A percentile compares a stretch with the other conserved stretches of the same genome.
Evolutionary conservation across 1,284 basidiomycete genomes (phyloP).

Genomic region (Ganoderma sinense): DNA sequence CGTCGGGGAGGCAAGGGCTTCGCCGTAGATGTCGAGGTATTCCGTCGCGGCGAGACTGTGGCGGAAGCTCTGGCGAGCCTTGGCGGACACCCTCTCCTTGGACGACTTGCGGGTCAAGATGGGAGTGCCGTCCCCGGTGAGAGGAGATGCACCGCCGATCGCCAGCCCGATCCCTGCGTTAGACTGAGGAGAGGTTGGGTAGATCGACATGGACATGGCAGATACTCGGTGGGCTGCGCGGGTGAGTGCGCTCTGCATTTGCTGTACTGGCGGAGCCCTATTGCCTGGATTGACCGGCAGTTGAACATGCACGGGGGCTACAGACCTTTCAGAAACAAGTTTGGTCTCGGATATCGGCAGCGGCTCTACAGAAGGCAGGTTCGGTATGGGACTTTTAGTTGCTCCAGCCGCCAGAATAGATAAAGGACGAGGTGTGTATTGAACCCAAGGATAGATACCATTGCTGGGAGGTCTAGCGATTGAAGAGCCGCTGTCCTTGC

Average conservation of each 20-base stretch:
- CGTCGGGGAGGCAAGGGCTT: slow-evolving; percentile 51
- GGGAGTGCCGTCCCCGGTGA: slow-evolving; percentile 54
- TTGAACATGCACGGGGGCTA: slow-evolving; percentile 3
- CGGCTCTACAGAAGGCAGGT: slow-evolving; percentile 7
- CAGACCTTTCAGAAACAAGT: slow-evolving; percentile 12
- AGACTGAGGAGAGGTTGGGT: slow-evolving; percentile 54
- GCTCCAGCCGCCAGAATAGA: not conserved
- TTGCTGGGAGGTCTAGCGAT: slow-evolving; percentile 46
- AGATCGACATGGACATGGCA: slow-evolving; percentile 58
- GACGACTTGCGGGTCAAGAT: slow-evolving; percentile 38
- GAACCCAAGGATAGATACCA: slow-evolving; percentile 66
- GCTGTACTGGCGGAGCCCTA: slow-evolving; percentile 25
- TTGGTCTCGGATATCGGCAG: not conserved
- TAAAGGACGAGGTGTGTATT: slow-evolving; percentile 49
- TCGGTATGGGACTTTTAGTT: not conserved
- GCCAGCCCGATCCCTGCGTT: slow-evolving; percentile 51
- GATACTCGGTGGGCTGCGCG: slow-evolving; percentile 51
- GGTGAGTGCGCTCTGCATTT: slow-evolving; percentile 31
- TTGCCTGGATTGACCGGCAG: slow-evolving; percentile 12
- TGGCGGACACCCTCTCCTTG: slow-evolving; percentile 31
- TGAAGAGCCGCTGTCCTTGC: slow-evolving; percentile 66
- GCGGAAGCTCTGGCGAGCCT: slow-evolving; percentile 33
- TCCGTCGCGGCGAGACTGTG: slow-evolving; percentile 35
- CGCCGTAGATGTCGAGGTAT: slow-evolving; percentile 50
- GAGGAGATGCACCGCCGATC: slow-evolving; percentile 48